Evolutionary conservation across 495 filamentous ascomycete species (phyloP).

Genomic region (Trichoderma parareesei): DNA sequence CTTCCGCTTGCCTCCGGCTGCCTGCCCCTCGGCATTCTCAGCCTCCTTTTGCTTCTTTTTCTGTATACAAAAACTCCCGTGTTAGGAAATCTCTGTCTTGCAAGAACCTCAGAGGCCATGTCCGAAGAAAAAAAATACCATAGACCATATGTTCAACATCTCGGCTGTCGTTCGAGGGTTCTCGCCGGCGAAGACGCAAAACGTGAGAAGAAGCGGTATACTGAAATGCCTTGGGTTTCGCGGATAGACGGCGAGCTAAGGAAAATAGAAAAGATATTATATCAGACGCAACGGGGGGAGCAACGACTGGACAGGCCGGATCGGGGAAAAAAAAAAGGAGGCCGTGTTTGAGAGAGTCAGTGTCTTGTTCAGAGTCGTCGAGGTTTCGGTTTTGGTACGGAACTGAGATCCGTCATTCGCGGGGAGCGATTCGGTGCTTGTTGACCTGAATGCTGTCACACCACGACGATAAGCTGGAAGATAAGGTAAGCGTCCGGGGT

Average conservation of each 20-base stretch:
- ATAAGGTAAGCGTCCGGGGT: not conserved
- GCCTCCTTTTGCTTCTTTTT: slow-evolving; percentile 94
- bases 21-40: slow-evolving; percentile 64
- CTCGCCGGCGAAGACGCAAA: slow-evolving; percentile 10
- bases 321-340: not conserved
- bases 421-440: not conserved
- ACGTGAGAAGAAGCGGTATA: not conserved
- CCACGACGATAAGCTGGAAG: not conserved
- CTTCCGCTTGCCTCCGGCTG: slow-evolving; percentile 78
- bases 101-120: not conserved
- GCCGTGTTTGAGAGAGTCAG: not conserved
- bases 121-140: slow-evolving; percentile 44
- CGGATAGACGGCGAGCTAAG: too few relatives aligned
- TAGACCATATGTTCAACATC: slow-evolving; percentile 99
- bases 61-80: slow-evolving; percentile 31
- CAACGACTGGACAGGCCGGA: not conserved
- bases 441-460: slow-evolving; percentile 6
- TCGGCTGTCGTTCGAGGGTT: slow-evolving; percentile 27
- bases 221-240: not conserved
- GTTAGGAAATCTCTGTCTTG: not conserved
- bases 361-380: not conserved
- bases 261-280: too few relatives aligned
- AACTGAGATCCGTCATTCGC: not conserved
- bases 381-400: not conserved
- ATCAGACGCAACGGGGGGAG: not conserved